Evolutionary conservation across 345 rosid genomes (phyloP).

Genomic region (Brassica incana): DNA sequence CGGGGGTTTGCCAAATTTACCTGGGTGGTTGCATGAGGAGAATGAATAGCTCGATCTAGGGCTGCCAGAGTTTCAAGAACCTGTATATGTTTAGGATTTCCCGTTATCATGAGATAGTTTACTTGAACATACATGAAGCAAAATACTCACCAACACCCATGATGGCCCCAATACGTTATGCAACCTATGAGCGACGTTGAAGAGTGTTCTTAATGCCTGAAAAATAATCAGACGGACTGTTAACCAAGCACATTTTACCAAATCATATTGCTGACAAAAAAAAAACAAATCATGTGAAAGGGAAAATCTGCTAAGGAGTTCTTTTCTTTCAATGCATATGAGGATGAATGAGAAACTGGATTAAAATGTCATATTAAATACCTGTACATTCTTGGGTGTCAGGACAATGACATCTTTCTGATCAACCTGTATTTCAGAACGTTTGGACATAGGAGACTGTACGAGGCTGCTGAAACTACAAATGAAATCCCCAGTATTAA

Average conservation of each 20-base stretch:
- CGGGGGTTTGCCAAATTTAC: slow-evolving; percentile 43
- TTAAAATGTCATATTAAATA: slow-evolving; percentile 33
- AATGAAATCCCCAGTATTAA: slow-evolving; percentile 30
- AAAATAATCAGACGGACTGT: slow-evolving; percentile 30
- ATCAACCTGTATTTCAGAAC: slow-evolving; percentile 65
- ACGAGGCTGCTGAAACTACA: slow-evolving; percentile 59
- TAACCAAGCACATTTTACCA: slow-evolving; percentile 12
- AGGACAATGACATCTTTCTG: slow-evolving; percentile 77
- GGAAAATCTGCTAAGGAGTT: not conserved
- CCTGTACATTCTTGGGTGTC: slow-evolving; percentile 98
- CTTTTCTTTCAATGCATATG: slow-evolving; percentile 4
- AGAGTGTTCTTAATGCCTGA: slow-evolving; percentile 94
- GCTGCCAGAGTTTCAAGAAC: slow-evolving; percentile 95
- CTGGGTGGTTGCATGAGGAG: slow-evolving; percentile 97
- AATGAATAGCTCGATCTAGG: slow-evolving; percentile 87
- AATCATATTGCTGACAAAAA: not conserved
- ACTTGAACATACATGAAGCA: slow-evolving; percentile 29
- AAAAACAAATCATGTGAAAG: not conserved
- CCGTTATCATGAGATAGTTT: slow-evolving; percentile 29
- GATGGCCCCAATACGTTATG: slow-evolving; percentile 98
- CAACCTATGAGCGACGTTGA: slow-evolving; percentile 90
- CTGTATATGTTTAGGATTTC: slow-evolving; percentile 44
- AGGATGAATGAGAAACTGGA: slow-evolving; percentile 8
- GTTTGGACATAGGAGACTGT: slow-evolving; percentile 83
- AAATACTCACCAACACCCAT: slow-evolving; percentile 88